Evolutionary conservation across 805 yeast genomes (phyloP).

Genomic region (Cyberlindnera petersonii): DNA sequence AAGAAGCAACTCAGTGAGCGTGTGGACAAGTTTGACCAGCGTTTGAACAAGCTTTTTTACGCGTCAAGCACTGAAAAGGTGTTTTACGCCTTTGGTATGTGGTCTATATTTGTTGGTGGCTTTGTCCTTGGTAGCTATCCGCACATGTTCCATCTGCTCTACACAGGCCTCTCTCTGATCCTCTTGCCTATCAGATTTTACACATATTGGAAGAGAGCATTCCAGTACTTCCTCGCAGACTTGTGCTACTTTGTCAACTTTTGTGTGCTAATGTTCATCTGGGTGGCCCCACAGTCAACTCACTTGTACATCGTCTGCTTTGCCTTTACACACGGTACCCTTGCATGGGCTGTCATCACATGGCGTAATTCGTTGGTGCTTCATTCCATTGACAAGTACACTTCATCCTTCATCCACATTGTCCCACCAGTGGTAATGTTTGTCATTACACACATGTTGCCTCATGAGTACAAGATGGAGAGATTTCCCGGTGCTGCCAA

Average conservation of each 20-base stretch:
- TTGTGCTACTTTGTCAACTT: conserved; percentile 87
- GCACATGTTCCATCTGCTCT: conserved; percentile 67
- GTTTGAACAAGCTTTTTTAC: conserved; percentile 34
- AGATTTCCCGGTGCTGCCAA: conserved; percentile 81
- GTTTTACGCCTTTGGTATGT: conserved; percentile 72
- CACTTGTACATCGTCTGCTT: conserved; percentile 78
- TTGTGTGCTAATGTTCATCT: conserved; percentile 63
- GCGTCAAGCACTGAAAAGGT: conserved; percentile 65
- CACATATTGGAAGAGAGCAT: conserved; percentile 73
- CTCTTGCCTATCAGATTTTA: conserved; percentile 83
- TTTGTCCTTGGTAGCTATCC: conserved; percentile 76
- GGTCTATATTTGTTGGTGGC: conserved; percentile 67
- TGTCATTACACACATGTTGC: conserved; percentile 74
- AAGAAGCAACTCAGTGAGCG: conserved; percentile 26
- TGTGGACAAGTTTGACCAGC: conserved; percentile 36
- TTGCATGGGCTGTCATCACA: conserved; percentile 89
- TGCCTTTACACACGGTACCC: conserved; percentile 82
- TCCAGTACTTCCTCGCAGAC: conserved; percentile 87
- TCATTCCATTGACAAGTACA: conserved; percentile 88
- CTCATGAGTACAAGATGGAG: conserved; percentile 40
- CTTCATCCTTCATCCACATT: conserved; percentile 85
- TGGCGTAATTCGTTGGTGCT: conserved; percentile 94
- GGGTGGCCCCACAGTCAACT: conserved; percentile 76
- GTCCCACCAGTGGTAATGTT: conserved; percentile 87
- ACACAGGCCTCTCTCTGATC: conserved; percentile 54